Conservation (phyloP, 257 asterid species). For the Scutellaria barbata region DNA sequence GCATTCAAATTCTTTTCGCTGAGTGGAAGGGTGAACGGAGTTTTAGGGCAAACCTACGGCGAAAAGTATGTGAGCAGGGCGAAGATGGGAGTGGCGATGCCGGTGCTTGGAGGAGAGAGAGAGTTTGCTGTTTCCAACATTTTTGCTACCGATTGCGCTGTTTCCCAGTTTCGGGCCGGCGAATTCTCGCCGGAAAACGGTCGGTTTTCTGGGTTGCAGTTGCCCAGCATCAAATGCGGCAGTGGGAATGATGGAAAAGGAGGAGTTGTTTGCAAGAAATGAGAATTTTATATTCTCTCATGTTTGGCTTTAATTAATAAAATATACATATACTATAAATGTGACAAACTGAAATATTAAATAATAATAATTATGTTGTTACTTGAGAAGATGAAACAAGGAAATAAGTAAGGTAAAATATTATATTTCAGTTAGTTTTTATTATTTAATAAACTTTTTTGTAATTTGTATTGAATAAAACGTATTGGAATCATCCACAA, state of each 20-base stretch:
- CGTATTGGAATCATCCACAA: too few relatives aligned
- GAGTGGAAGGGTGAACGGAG: constrained; percentile 49
- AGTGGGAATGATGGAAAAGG: constrained; percentile 48
- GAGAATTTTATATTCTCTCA: background rate
- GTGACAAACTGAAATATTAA: too few relatives aligned
- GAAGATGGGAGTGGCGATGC: constrained; percentile 58
- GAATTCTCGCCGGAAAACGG: background rate
- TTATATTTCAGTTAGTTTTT: too few relatives aligned
- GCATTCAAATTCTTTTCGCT: constrained; percentile 57
- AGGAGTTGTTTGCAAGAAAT: constrained; percentile 61
- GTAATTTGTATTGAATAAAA: too few relatives aligned
- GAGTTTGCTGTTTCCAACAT: constrained; percentile 47
- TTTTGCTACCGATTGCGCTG: constrained; percentile 52
- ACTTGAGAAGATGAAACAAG: too few relatives aligned
- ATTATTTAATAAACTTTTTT: too few relatives aligned
- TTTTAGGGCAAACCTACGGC: constrained; percentile 73
- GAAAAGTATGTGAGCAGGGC: constrained; percentile 54
- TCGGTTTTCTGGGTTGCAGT: constrained; percentile 33
- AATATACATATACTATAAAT: too few relatives aligned
- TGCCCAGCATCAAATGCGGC: constrained; percentile 50
- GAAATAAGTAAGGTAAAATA: too few relatives aligned
- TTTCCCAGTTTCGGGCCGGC: constrained; percentile 42
- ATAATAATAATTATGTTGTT: too few relatives aligned
- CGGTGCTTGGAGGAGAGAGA: constrained; percentile 66
- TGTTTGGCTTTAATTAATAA: too few relatives aligned